phyloP scores from a whole-genome alignment of 345 rosid genomes.

The Conringia planisiliqua region DNA sequence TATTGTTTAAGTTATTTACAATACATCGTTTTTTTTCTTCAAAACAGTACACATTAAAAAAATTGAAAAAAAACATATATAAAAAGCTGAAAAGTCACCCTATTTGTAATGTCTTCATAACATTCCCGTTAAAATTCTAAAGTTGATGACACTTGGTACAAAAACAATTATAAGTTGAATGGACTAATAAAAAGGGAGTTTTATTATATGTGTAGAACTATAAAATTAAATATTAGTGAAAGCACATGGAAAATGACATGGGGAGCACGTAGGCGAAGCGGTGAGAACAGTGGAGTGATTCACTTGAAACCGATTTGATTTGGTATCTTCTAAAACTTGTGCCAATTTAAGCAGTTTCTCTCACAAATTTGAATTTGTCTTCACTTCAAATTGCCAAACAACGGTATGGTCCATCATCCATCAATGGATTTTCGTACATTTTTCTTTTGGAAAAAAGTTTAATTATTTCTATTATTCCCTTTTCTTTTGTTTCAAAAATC shows the following conservation, averaged over 20 bases:
- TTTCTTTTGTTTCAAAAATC: not conserved
- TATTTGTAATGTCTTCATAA: not conserved
- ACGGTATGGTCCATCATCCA: slow-evolving; percentile 20
- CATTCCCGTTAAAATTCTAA: not conserved
- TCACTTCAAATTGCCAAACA: slow-evolving; percentile 22
- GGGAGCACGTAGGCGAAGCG: slow-evolving; percentile 21
- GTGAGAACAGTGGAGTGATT: slow-evolving; percentile 9
- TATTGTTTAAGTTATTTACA: not conserved
- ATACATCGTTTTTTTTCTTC: not conserved
- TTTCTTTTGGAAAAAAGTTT: not conserved
- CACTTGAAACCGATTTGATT: slow-evolving; percentile 12
- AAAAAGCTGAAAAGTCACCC: not conserved
- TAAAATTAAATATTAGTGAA: not conserved
- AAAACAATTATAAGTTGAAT: not conserved
- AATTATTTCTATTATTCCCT: not conserved
- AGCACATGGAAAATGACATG: slow-evolving; percentile 24
- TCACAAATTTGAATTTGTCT: slow-evolving; percentile 22
- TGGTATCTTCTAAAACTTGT: slow-evolving; percentile 19
- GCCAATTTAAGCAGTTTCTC: not conserved
- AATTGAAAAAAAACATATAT: not conserved
- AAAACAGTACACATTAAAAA: not conserved
- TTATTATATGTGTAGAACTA: not conserved
- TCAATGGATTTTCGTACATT: not conserved
- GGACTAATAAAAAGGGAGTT: not conserved
- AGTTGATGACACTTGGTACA: not conserved